Base-by-base conservation (phyloP, 805 yeast genomes). In the Kazachstania kunashirensis region DNA sequence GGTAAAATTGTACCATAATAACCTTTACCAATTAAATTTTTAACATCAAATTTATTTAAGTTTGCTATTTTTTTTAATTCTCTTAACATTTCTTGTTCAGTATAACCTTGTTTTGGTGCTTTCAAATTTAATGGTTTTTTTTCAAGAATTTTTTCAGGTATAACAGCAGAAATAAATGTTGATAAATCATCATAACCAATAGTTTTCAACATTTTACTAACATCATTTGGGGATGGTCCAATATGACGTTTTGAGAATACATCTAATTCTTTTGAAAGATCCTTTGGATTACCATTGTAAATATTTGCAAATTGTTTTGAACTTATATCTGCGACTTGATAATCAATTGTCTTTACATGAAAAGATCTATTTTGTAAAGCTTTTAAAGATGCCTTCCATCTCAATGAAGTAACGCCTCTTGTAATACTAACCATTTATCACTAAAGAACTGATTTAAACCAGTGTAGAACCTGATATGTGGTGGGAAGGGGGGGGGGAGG, bases 1-100 rank as follows among this genome's bases (percentile, higher is more conserved):
- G 98, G 98, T 31, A 84, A 66, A 36, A 73, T 68, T 0, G 97
- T 89, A 41, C 94, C 94, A 49, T 84, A 82, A 62, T 89, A 92
- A 28, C 98, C 98, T 57, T 84, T 83, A 44, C 98, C 98, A 41
- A 92, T 89, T 48, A 78, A 79, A 28, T 88, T 75, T 60, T 75
- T 75, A 45, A 73, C 72, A 24, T 81, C 69, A 33, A 48, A 47
- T 50, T 73, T 73, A 66, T 92, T 92, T 57, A 84, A 78, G 29
- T 66, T 55, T 0, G 96, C 96, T 36, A 92, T 66, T 37, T 67
- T 64, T 41, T 71, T 67, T 46, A 89, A 65, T 46, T 83, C 79
- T 2, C 67, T 68, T 27, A 84, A 59, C 79, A 89, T 78, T 57
- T 85, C 80, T 40, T 79, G 69, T 59, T 92, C 98, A 4, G 94